Evolutionary conservation across 2,329 filamentous ascomycete genomes (phyloP).

Genomic region (Lithohypha guttulata): DNA sequence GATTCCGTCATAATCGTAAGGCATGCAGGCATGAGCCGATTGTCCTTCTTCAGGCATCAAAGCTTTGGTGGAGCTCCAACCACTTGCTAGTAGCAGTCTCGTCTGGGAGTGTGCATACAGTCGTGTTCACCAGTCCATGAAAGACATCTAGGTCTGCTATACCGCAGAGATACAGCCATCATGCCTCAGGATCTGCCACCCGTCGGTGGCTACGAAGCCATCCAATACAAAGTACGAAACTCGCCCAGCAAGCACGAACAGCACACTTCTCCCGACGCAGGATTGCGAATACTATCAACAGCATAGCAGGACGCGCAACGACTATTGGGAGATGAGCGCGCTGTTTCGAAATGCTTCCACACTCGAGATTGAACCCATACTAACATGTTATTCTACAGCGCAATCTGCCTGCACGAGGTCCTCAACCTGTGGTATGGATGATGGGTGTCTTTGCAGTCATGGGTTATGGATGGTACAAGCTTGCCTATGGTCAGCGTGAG

Average conservation of each 20-base stretch:
- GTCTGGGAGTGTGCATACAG: no score
- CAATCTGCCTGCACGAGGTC: slow-evolving; percentile 83
- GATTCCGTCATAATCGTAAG: no score
- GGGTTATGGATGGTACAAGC: slow-evolving; percentile 82
- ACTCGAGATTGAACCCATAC: no score
- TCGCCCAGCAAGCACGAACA: neutral
- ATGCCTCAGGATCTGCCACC: slow-evolving; percentile 99
- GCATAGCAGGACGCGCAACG: slow-evolving; percentile 11
- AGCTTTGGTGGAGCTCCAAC: no score
- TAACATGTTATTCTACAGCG: slow-evolving; percentile 44
- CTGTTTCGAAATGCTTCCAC: no score
- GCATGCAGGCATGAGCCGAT: no score
- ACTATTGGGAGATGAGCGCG: no score
- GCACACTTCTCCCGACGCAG: neutral
- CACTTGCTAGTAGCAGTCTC: no score
- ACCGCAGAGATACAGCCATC: no score
- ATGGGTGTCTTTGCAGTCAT: slow-evolving; percentile 66
- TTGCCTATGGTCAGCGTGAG: slow-evolving; percentile 74
- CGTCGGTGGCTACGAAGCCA: slow-evolving; percentile 81
- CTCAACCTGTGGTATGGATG: slow-evolving; percentile 72
- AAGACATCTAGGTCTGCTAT: no score
- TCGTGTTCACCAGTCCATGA: no score
- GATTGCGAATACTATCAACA: neutral
- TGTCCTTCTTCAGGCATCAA: no score
- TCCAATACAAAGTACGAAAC: slow-evolving; percentile 78